phyloP scores from a whole-genome alignment of 495 filamentous ascomycete species.

The Aspergillus leporis region DNA sequence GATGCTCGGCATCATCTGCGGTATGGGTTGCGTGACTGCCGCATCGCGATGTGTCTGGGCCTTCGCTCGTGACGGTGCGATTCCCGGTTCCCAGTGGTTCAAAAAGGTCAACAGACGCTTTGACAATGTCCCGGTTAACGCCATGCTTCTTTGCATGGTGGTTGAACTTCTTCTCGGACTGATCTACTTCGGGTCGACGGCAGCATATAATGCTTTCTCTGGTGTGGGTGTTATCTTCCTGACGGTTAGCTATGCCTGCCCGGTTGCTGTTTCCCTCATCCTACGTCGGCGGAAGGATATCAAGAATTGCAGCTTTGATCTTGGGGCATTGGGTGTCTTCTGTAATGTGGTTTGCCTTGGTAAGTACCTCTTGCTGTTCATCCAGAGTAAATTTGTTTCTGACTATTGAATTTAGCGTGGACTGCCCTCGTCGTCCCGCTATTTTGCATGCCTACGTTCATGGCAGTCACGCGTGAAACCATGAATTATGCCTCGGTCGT shows the following conservation, averaged over 20 bases:
- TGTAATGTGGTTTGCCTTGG: constrained; percentile 53
- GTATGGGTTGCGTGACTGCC: constrained; percentile 65
- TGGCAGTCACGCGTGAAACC: constrained; percentile 32
- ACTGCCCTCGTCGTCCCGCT: constrained; percentile 55
- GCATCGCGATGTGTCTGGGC: constrained; percentile 67
- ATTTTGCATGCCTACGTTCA: constrained; percentile 43
- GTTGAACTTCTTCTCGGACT: constrained; percentile 54
- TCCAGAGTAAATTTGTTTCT: no score
- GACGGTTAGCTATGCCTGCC: constrained; percentile 54
- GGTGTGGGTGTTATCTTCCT: constrained; percentile 57
- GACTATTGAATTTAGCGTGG: constrained; percentile 59
- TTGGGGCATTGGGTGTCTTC: constrained; percentile 54
- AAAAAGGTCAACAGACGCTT: constrained; percentile 44
- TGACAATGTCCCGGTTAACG: constrained; percentile 47
- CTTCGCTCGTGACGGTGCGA: constrained; percentile 58
- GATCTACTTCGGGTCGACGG: constrained; percentile 55
- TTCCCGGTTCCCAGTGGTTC: constrained; percentile 59
- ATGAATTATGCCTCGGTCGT: constrained; percentile 61
- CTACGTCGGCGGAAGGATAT: constrained; percentile 43
- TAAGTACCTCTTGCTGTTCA: constrained; percentile 33
- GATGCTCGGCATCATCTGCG: constrained; percentile 65
- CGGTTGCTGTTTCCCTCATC: constrained; percentile 51
- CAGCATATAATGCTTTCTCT: constrained; percentile 59
- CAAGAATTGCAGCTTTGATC: constrained; percentile 48
- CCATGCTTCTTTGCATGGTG: constrained; percentile 46